Evolutionary conservation across 257 asterid genomes (phyloP).

Genomic region (Rhazya stricta): DNA sequence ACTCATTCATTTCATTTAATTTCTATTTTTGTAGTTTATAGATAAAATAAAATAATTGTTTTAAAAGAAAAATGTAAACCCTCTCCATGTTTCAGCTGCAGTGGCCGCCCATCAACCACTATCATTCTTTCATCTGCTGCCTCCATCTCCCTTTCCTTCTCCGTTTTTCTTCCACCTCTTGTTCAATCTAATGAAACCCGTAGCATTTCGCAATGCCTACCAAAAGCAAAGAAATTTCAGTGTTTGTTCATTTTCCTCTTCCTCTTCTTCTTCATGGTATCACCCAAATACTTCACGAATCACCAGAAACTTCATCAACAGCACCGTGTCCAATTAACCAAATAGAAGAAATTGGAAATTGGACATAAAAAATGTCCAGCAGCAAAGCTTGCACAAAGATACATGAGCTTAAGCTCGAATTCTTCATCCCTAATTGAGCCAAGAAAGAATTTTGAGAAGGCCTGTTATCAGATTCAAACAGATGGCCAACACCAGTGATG

Average conservation of each 20-base stretch:
- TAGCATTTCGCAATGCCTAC: background rate
- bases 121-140: too few species aligned
- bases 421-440: slow-evolving; percentile 16
- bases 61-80: too few species aligned
- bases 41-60: too few species aligned
- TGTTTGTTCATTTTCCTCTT: slow-evolving; percentile 91
- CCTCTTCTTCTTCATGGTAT: slow-evolving; percentile 90
- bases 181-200: background rate
- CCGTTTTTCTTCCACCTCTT: too few species aligned
- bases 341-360: slow-evolving; percentile 20
- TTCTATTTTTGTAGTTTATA: too few species aligned
- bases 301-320: slow-evolving; percentile 21
- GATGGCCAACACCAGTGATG: slow-evolving; percentile 14
- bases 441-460: slow-evolving; percentile 18
- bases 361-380: slow-evolving; percentile 49
- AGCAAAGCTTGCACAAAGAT: slow-evolving; percentile 48
- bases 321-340: background rate
- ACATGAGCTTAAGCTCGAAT: slow-evolving; percentile 18
- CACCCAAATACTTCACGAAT: slow-evolving; percentile 46
- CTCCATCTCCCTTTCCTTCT: too few species aligned
- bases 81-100: too few species aligned
- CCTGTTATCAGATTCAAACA: slow-evolving; percentile 5
- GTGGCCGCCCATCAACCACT: too few species aligned
- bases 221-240: too few species aligned
- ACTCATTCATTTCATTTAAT: too few species aligned